These are phyloP conservation scores for Neocucurbitaria cava DNA, from an alignment of 2,329 filamentous ascomycete genomes.

Conservation along the genomic window DNA sequence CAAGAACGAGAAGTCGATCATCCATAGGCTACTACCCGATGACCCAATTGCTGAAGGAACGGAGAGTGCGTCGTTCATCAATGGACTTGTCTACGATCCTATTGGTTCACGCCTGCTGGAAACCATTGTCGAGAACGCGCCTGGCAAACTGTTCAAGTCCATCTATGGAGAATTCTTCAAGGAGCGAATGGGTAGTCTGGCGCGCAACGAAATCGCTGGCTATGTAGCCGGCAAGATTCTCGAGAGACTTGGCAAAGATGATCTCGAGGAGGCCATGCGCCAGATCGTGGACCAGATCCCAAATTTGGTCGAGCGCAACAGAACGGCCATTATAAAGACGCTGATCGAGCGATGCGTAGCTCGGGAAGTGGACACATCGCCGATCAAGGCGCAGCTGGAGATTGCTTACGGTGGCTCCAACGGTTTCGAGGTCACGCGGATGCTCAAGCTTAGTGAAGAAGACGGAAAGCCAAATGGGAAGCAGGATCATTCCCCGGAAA, in stretches of 20 bases:
- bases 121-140: slow-evolving; percentile 78
- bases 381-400: slow-evolving; percentile 64
- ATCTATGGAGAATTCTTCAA: slow-evolving; percentile 83
- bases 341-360: slow-evolving; percentile 83
- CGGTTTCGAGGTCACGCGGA: slow-evolving; percentile 63
- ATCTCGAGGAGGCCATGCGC: slow-evolving; percentile 75
- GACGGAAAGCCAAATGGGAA: slow-evolving; percentile 41
- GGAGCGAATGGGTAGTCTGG: slow-evolving; percentile 77
- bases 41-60: slow-evolving; percentile 75
- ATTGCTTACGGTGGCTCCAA: slow-evolving; percentile 61
- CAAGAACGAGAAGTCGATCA: slow-evolving; percentile 71
- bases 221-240: slow-evolving; percentile 87
- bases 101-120: slow-evolving; percentile 91
- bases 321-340: slow-evolving; percentile 79
- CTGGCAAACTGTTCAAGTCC: slow-evolving; percentile 89
- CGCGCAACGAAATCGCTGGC: slow-evolving; percentile 87
- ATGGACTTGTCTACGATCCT: slow-evolving; percentile 85
- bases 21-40: slow-evolving; percentile 80
- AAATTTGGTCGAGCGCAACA: slow-evolving; percentile 74
- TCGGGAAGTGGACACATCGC: slow-evolving; percentile 65
- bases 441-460: slow-evolving; percentile 64
- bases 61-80: slow-evolving; percentile 81
- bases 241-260: slow-evolving; percentile 84
- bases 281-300: slow-evolving; percentile 76
- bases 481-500: slow-evolving; percentile 52